These are phyloP conservation scores for Aspergillus panamensis DNA, from an alignment of 495 filamentous ascomycete species.

Conservation along the genomic window DNA sequence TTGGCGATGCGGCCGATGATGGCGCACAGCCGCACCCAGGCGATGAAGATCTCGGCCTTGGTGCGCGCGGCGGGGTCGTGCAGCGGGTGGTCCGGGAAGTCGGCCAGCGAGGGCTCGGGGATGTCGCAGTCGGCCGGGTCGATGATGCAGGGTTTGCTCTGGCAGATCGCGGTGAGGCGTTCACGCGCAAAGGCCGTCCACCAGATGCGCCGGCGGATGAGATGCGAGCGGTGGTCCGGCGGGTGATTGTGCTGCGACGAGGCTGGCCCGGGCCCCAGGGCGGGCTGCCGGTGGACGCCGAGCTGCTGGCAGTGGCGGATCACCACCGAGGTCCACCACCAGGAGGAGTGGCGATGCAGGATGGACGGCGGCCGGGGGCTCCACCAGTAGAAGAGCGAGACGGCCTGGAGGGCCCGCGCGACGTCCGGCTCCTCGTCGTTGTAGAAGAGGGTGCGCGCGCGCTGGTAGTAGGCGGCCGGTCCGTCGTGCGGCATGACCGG, in stretches of 20 bases:
- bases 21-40: constrained; percentile 33
- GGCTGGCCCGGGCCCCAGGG: background rate
- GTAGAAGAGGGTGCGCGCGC: constrained; percentile 30
- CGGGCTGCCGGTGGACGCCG: constrained; percentile 32
- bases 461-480: constrained; percentile 32
- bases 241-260: constrained; percentile 9
- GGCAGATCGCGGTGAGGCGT: constrained; percentile 35
- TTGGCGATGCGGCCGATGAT: constrained; percentile 36
- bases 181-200: constrained; percentile 39
- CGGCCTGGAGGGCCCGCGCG: constrained; percentile 27
- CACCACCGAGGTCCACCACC: constrained; percentile 39
- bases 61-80: constrained; percentile 13
- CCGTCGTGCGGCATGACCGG: constrained; percentile 34
- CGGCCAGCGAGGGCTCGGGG: constrained; percentile 27
- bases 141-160: constrained; percentile 35
- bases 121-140: constrained; percentile 36
- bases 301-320: constrained; percentile 38
- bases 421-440: constrained; percentile 32
- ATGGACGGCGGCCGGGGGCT: constrained; percentile 30
- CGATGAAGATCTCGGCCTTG: constrained; percentile 34
- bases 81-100: constrained; percentile 20
- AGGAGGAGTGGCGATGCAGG: constrained; percentile 35
- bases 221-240: constrained; percentile 1
- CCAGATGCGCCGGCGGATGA: constrained; percentile 30
- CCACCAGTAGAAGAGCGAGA: constrained; percentile 40